Evolutionary conservation across 2,329 filamentous ascomycete species (phyloP).

Genomic region (Raffaelea deltoideospora): DNA sequence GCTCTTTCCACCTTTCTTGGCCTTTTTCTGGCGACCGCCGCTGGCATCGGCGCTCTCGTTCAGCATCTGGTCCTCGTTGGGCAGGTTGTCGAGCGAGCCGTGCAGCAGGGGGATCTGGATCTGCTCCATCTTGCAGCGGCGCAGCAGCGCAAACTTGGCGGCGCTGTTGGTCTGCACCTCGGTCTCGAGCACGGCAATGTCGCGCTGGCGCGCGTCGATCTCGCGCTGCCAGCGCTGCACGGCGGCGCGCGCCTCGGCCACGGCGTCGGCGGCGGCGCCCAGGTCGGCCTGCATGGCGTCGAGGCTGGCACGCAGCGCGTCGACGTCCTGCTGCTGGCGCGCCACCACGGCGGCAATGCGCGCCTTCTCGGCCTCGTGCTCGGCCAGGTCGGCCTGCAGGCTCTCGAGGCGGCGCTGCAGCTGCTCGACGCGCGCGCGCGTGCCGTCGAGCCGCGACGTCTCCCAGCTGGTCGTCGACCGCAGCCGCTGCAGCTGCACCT

Average conservation of each 20-base stretch:
- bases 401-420: slow-evolving; percentile 52
- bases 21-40: too few species aligned
- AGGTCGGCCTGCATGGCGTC: slow-evolving; percentile 54
- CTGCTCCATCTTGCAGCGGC: slow-evolving; percentile 86
- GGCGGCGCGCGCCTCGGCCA: slow-evolving; percentile 64
- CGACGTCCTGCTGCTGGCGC: slow-evolving; percentile 59
- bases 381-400: slow-evolving; percentile 52
- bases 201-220: slow-evolving; percentile 58
- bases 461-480: slow-evolving; percentile 46
- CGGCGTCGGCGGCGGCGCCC: slow-evolving; percentile 54
- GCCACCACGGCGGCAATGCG: slow-evolving; percentile 60
- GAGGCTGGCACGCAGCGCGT: slow-evolving; percentile 57
- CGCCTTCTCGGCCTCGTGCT: slow-evolving; percentile 57
- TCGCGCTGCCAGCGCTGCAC: slow-evolving; percentile 73
- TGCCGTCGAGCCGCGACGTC: slow-evolving; percentile 34
- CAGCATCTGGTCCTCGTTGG: slow-evolving; percentile 69
- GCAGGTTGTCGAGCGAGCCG: slow-evolving; percentile 70
- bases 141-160: slow-evolving; percentile 67
- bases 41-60: slow-evolving; percentile 70
- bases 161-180: slow-evolving; percentile 76
- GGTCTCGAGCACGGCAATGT: slow-evolving; percentile 65
- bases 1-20: too few species aligned
- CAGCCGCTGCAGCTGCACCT: slow-evolving; percentile 65
- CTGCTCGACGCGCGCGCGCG: slow-evolving; percentile 51
- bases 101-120: slow-evolving; percentile 67